Conservation (phyloP, 768 basidiomycete species). For the Leccinum pellstonianum region DNA sequence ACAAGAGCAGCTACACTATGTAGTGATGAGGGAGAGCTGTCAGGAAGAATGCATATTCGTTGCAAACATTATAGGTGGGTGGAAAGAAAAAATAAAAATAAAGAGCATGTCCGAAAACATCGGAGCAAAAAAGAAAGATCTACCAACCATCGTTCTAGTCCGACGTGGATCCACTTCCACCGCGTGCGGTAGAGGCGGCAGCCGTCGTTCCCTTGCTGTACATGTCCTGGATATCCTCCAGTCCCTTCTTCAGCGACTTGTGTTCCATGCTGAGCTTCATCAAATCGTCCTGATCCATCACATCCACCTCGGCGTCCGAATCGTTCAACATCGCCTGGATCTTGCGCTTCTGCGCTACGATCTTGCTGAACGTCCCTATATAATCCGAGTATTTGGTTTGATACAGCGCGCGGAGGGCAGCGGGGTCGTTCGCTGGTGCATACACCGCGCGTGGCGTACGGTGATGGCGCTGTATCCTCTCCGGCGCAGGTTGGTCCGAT, state of each 20-base stretch:
- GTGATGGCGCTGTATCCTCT: conserved; percentile 21
- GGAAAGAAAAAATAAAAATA: not conserved
- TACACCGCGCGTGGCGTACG: conserved; percentile 35
- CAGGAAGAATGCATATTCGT: not conserved
- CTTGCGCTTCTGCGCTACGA: conserved; percentile 50
- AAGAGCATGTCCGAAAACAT: not conserved
- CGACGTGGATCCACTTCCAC: conserved; percentile 9
- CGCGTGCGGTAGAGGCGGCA: not conserved
- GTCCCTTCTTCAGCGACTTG: conserved; percentile 48
- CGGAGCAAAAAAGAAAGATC: not conserved
- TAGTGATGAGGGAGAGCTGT: not conserved
- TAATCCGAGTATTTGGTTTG: conserved; percentile 52
- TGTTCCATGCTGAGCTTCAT: conserved; percentile 44
- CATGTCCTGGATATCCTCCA: conserved; percentile 47
- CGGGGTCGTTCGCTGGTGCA: conserved; percentile 46
- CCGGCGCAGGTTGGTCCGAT: conserved; percentile 17
- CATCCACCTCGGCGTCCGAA: conserved; percentile 53
- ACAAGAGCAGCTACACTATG: not conserved
- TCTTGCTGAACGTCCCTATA: conserved; percentile 42
- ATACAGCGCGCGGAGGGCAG: conserved; percentile 53
- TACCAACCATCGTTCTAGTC: conserved; percentile 8
- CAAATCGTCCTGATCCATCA: conserved; percentile 55
- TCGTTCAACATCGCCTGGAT: conserved; percentile 54
- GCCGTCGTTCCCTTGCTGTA: conserved; percentile 28
- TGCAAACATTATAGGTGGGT: not conserved